phyloP scores from a whole-genome alignment of 345 rosid species.

The Linum tenue region DNA sequence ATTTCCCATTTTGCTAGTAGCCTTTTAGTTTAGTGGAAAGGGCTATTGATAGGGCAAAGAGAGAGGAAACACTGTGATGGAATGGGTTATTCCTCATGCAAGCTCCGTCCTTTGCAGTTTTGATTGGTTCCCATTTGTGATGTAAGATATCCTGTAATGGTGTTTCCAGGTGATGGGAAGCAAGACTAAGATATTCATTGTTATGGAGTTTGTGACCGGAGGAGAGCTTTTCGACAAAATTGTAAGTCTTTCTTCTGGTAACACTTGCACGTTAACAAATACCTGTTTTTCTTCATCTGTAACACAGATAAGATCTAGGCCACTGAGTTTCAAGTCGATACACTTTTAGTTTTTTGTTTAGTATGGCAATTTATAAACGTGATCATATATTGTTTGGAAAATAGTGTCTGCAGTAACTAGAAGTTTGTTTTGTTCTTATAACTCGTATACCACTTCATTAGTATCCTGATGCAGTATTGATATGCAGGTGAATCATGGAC shows the following conservation, averaged over 20 bases:
- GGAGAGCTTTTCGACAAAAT: conserved; percentile 33
- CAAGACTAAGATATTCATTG: conserved; percentile 29
- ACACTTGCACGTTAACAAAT: too few species aligned
- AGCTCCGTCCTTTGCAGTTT: too few species aligned
- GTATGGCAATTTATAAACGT: not conserved
- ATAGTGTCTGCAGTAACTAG: too few species aligned
- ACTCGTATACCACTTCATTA: too few species aligned
- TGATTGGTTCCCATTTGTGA: not conserved
- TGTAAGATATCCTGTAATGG: not conserved
- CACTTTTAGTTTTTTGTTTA: not conserved
- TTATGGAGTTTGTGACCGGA: conserved; percentile 23
- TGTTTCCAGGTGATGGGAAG: conserved; percentile 25
- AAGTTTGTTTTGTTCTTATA: not conserved
- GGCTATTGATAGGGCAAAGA: not conserved
- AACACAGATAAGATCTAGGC: too few species aligned
- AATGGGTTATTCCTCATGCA: not conserved
- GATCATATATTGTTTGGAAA: too few species aligned
- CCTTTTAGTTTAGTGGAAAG: too few species aligned
- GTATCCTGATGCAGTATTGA: not conserved
- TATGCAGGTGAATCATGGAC: conserved; percentile 76
- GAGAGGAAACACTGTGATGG: not conserved
- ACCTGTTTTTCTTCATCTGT: too few species aligned
- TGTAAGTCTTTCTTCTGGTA: conserved; percentile 9
- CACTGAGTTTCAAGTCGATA: too few species aligned
- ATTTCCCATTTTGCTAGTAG: too few species aligned